Evolutionary conservation across 2,329 filamentous ascomycete species (phyloP), one percentile per base, ranked within the genome.

Genomic region (Aspergillus puulaauensis): DNA sequence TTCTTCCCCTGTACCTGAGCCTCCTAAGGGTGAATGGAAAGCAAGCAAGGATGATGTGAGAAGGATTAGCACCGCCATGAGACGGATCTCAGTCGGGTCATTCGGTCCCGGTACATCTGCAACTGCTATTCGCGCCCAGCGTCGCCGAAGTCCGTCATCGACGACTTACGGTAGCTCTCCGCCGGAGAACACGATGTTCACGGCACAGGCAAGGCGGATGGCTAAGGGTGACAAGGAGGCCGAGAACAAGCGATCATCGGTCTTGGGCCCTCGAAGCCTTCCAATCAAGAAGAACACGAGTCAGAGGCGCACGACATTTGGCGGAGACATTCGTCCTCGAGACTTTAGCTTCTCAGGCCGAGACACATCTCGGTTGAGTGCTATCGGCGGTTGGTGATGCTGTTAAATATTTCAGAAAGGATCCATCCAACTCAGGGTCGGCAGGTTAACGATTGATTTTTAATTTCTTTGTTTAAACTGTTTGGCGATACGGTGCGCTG

Each of bases 161-260:
- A 75, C 76, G 48, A 72, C 75, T 5, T 73, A 79, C 19, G 73
- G 78, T 54, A 83, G 81, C 54, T 83, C 85, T 14, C 83, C 84
- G 2, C 82, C 77, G 52, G 83, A 86, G 63, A 83, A 82, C 57
- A 75, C 77, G 7, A 79, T 87, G 71, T 89, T 89, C 71, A 87
- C 85, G 0, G 84, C 86, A 23, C 86, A 88, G 61, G 86, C 87
- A 24, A 79, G 87, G 44, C 80, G 87, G 14, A 88, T 90, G 84
- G 83, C 86, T 40, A 86, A 83, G 68, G 82, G 79, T 48, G 82
- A 86, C 33, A 84, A 83, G 63, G 83, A 84, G 43, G 77, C 79
- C 49, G 81, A 83, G 17, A 79, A 77, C 66, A 82, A 77, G 66
- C 82, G 82, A 59, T 75, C 75, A 40, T 83, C 80, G 56, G 85